Evolutionary conservation across 805 yeast genomes (phyloP), one percentile per base, ranked within the genome.

Genomic region (Candida sonorensis): DNA sequence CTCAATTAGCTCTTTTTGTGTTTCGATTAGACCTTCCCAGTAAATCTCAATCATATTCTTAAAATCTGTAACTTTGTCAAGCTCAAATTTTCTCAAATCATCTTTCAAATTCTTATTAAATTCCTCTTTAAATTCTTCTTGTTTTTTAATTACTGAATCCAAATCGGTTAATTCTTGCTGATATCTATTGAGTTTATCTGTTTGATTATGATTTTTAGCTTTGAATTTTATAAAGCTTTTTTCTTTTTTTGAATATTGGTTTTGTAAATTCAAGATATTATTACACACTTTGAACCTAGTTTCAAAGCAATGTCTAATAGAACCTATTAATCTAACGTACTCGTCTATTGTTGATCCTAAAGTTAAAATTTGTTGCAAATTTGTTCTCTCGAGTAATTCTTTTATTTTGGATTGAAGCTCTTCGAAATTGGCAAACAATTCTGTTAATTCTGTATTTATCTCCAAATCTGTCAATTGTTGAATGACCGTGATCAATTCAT

Each of bases 1-100:
- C 51, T 83, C 94, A 37, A 83, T 83, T 20, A 81, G 77, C 54
- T 87, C 96, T 60, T 92, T 92, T 58, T 92, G 98, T 20, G 87
- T 70, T 58, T 92, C 98, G 34, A 88, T 82, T 16, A 92, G 73
- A 32, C 92, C 76, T 56, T 92, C 97, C 52, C 94, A 71, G 48
- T 78, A 88, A 10, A 90, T 80, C 57, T 92, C 98, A 32, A 90
- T 83, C 40, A 87, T 74, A 48, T 83, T 83, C 51, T 95, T 73
- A 58, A 90, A 86, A 47, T 88, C 97, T 23, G 72, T 76, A 22
- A 85, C 70, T 46, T 79, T 82, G 36, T 81, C 90, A 27, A 65
- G 62, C 51, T 86, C 95, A 51, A 88, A 85, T 22, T 57, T 63
- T 12, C 63, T 68, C 17, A 90, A 58, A 46, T 92, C 95, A 25